Evolutionary conservation across 805 yeast species (phyloP), one percentile per base, ranked within the genome.

Genomic region (Debaryomyces prosopidis): DNA sequence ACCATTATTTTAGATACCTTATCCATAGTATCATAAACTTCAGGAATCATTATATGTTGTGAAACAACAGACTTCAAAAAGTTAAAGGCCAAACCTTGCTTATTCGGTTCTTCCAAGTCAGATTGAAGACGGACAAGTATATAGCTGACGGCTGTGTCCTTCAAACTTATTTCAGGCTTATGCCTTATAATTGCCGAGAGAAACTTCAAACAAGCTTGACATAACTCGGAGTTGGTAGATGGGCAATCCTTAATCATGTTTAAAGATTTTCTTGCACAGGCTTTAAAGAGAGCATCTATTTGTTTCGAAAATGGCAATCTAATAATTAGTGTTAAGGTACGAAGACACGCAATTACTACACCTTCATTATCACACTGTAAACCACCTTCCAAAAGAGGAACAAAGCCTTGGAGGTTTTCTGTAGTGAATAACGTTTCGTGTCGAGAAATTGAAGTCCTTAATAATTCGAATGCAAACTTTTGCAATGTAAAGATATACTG

Each of bases 11-110:
- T 80, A 8, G 94, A 77, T 3, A 92, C 84, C 40, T 76, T 76
- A 47, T 88, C 95, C 85, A 92, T 84, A 1, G 86, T 79, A 54
- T 91, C 97, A 59, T 94, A 94, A 1, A 94, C 78, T 59, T 94
- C 98, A 0, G 98, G 90, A 16, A 90, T 69, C 79, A 85, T 72
- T 15, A 87, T 71, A 54, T 83, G 89, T 51, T 84, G 84, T 10
- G 86, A 65, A 31, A 92, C 75, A n/a, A 91, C 73, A 0, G 97
- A 81, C 51, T 84, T 85, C 54, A 94, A 63, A 55, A 92, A 90
- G 43, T 84, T 82, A 64, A 91, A 89, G 0, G 97, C 96, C 36
- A 89, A 75, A 34, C 96, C 90, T 62, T 92, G 97, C 51, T 85
- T 80, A 53, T 80, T 84, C 9, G 96, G 96, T 54, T 92, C 96